Evolutionary conservation across 1,284 basidiomycete species (phyloP), one percentile per base, ranked within the genome.

Genomic region (Tylopilus sp.): DNA sequence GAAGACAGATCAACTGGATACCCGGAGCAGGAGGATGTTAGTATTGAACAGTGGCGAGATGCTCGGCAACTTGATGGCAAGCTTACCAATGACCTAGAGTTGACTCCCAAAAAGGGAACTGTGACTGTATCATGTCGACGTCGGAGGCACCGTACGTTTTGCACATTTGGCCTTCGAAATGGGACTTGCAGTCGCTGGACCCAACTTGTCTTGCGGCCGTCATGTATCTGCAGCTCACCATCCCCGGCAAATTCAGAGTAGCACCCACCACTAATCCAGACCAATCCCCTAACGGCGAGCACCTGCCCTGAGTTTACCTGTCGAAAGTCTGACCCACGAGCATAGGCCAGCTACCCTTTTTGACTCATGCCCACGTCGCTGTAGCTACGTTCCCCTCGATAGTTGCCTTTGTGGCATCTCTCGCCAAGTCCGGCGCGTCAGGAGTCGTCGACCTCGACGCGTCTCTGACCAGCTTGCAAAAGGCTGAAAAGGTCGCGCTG

Each of bases 281-380:
- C 67, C 54, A 75, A n/a, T 88, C 87, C 51, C 85, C 86, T n/a
- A 81, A 74, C 58, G 88, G 88, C 84, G 65, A 66, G 79, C 31
- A 26, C 18, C 10, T 34, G 19, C 36, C 41, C 28, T 31, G 25
- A 26, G 37, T 21, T 34, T 29, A 21, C 13, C 12, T 23, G 25
- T 13, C 9, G 23, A 41, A 21, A 19, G 26, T 15, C 36, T 61
- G 38, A 63, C 42, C 9, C 15, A 13, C 4, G n/a, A 26, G 2
- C 28, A 34, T 13, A 89, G 86, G 88, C 15, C 81, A 82, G 57
- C 71, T 90, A 1, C 88, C 88, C 2, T 88, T 77, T 56, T 60
- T 91, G 23, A 75, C 75, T 0, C 80, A 88, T 65, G 79, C 74
- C 2, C 67, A 76, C 47, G 70, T 75, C 37, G 59, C 66, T 3